Conservation (phyloP, 2,329 filamentous ascomycete species). For the Monosporascus sp. region DNA sequence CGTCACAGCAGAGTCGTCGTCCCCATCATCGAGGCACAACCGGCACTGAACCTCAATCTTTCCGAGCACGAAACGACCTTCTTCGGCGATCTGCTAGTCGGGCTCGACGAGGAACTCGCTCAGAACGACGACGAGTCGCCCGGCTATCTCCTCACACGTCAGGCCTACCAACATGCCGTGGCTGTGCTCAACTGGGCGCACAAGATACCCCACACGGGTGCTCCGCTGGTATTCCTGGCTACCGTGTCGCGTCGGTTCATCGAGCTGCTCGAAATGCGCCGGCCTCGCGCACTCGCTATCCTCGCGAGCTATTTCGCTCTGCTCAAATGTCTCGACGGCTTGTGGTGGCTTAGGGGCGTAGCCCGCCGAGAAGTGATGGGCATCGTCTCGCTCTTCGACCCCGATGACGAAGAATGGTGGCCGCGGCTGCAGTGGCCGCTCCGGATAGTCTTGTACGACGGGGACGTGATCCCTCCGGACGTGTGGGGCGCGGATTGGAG, state of each 20-base stretch:
- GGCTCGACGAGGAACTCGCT: constrained; percentile 50
- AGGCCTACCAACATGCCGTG: constrained; percentile 59
- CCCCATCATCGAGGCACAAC: constrained; percentile 59
- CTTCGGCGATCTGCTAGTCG: constrained; percentile 55
- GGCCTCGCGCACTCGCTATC: constrained; percentile 57
- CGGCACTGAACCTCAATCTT: constrained; percentile 55
- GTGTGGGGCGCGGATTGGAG: constrained; percentile 51
- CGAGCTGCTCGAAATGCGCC: constrained; percentile 52
- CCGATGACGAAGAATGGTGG: constrained; percentile 53
- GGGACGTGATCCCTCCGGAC: constrained; percentile 46
- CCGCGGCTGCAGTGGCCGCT: constrained; percentile 56
- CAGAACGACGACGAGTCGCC: constrained; percentile 17
- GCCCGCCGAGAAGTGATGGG: constrained; percentile 61
- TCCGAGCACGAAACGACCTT: constrained; percentile 48
- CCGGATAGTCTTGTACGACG: constrained; percentile 52
- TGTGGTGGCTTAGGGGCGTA: constrained; percentile 68
- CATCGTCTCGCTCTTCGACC: constrained; percentile 53
- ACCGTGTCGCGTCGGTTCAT: constrained; percentile 57
- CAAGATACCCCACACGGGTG: constrained; percentile 51
- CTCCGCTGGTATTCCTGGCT: constrained; percentile 57
- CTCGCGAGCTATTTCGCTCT: constrained; percentile 63
- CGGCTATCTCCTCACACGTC: constrained; percentile 31
- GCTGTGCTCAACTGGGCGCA: constrained; percentile 63
- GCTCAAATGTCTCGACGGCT: constrained; percentile 53
- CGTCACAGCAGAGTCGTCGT: constrained; percentile 51